Conservation (phyloP, 2,329 filamentous ascomycete genomes). For the Sporothrix globosa region DNA sequence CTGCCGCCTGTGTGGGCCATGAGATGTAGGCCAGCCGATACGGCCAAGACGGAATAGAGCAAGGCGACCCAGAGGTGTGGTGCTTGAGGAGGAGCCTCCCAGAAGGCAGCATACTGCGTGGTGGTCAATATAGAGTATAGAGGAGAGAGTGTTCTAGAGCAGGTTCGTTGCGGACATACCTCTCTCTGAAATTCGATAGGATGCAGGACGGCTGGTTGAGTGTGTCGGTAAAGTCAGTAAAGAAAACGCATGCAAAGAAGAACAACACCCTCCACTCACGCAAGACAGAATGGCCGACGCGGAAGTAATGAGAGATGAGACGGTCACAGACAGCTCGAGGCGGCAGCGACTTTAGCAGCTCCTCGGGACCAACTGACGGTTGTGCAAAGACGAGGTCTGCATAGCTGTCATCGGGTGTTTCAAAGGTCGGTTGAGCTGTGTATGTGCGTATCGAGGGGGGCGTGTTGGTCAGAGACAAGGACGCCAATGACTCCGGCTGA, state of each 20-base stretch:
- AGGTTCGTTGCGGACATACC: not conserved
- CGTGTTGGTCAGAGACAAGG: not conserved
- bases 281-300: not conserved
- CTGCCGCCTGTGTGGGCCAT: not conserved
- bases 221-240: not conserved
- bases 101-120: slow-evolving; percentile 44
- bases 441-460: not conserved
- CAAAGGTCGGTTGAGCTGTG: not conserved
- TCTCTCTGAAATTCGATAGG: slow-evolving; percentile 21
- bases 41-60: slow-evolving; percentile 45
- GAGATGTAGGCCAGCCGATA: slow-evolving; percentile 36
- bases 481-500: not conserved
- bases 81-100: slow-evolving; percentile 42
- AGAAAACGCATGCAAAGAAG: too few relatives aligned
- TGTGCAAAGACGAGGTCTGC: not conserved
- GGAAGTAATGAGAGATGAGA: slow-evolving; percentile 23
- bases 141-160: not conserved
- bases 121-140: not conserved
- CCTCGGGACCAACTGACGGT: not conserved
- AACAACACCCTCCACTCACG: not conserved
- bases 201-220: slow-evolving; percentile 7
- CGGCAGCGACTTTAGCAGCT: not conserved
- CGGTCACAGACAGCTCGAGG: slow-evolving; percentile 14
- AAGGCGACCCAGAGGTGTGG: slow-evolving; percentile 47
- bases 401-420: not conserved